Evolutionary conservation across 2,329 filamentous ascomycete species (phyloP), one percentile per base, ranked within the genome.

Genomic region (Diaporthe sp.): DNA sequence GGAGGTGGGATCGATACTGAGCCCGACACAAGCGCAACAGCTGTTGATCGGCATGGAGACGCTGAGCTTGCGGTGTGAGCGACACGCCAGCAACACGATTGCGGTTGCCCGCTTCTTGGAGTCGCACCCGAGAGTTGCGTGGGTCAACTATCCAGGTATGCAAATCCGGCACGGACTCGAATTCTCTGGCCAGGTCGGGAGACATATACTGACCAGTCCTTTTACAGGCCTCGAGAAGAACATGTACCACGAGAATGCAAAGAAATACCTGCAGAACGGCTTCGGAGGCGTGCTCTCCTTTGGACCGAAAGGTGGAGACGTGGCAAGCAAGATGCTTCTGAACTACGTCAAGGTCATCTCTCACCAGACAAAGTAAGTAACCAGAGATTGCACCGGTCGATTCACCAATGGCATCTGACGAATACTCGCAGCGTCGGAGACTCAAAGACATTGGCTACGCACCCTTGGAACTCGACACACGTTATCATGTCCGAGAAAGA

Each of bases 341-440:
- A 97, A 99, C 84, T 92, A 92, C 79, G 97, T 99, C 87, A 97
- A 97, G 89, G 86, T 99, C 78, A 95, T 98, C 79, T 97, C 95
- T 25, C 98, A 98, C 85, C 87, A 98, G 78, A 97, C 97, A 73
- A 99, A 99, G 63, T 68, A 68, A 53, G 63, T 17, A 22, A 15
- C 3, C 2, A 10, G 15, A 53, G 17, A 32, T 3, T 3, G 4
- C 3, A 32, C 4, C 2, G 1, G 8, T n/a, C 3, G 39, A 22
- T 6, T 30, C 25, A 13, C 0, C 1, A 13, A 47, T 42, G 10
- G 25, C 9, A n/a, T 22, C 63, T 68, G 30, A 68, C 44, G 37
- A 25, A 12, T 6, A 30, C n/a, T 30, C 10, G 2, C 30, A 68
- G 63, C 82, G 96, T 98, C 37, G 96, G 96, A 74, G 96, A 98